A percentile compares a stretch with the other conserved stretches of the same genome.
phyloP scores from a whole-genome alignment of 208 protist species.

The Naegleria gruberi region DNA sequence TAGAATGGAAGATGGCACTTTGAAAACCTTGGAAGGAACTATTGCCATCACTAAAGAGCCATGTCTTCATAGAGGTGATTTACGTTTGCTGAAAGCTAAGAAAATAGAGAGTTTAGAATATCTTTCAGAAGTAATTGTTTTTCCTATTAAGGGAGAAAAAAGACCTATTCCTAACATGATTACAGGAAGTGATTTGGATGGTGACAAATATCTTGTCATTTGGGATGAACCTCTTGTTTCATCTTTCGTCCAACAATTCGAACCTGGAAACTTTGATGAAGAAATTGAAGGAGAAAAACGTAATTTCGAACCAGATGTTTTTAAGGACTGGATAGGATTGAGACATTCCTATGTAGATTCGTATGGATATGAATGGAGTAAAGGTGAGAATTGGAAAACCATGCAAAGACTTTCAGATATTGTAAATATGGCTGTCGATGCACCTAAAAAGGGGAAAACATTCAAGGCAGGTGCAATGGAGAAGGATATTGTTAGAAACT shows the following conservation, averaged over 20 bases:
- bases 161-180: not conserved
- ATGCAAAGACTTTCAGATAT: not conserved
- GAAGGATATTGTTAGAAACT: not conserved
- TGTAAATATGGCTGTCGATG: not conserved
- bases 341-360: no score
- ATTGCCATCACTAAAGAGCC: no score
- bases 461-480: not conserved
- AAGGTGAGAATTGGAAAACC: no score
- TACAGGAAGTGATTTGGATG: not conserved
- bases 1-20: not conserved
- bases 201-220: not conserved
- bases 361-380: no score
- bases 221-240: not conserved
- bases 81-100: no score
- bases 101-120: no score
- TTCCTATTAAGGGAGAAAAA: no score
- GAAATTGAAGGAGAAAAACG: no score
- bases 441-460: not conserved
- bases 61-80: no score
- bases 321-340: no score
- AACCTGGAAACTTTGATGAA: not conserved
- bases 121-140: no score
- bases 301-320: no score
- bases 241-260: not conserved
- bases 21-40: not conserved